phyloP scores from a whole-genome alignment of 148 eudicot species.

The Dianthus caryophyllus region DNA sequence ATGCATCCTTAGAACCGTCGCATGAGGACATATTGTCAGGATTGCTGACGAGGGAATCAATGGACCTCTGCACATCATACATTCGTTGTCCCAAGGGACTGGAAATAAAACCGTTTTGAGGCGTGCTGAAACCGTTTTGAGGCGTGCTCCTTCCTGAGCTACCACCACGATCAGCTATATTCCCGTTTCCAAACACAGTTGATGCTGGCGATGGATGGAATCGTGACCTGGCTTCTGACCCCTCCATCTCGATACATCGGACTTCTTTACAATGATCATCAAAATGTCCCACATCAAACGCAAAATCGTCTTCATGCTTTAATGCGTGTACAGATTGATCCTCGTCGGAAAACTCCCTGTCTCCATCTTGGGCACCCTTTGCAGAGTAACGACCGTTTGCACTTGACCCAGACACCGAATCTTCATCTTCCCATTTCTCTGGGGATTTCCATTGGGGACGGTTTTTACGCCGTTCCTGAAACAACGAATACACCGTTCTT shows the following conservation, averaged over 20 bases:
- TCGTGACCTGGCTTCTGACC: conserved; percentile 29
- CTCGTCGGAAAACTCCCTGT: conserved; percentile 22
- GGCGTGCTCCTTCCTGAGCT: conserved; percentile 26
- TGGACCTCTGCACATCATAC: conserved; percentile 51
- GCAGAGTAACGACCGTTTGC: conserved; percentile 28
- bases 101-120: conserved; percentile 37
- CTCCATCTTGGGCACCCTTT: conserved; percentile 22
- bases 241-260: conserved; percentile 69
- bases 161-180: conserved; percentile 26
- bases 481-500: not conserved
- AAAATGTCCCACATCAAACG: conserved; percentile 31
- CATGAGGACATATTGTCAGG: conserved; percentile 39
- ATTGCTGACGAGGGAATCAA: conserved; percentile 45
- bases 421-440: conserved; percentile 48
- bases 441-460: conserved; percentile 37
- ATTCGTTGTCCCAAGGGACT: conserved; percentile 47
- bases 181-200: conserved; percentile 21
- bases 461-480: conserved; percentile 35
- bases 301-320: conserved; percentile 24
- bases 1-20: conserved; percentile 28
- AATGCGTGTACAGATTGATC: conserved; percentile 19
- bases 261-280: conserved; percentile 73
- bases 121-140: conserved; percentile 36
- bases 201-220: conserved; percentile 27
- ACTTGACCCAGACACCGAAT: conserved; percentile 43